phyloP scores from a whole-genome alignment of 306 rosid species.

The Gastrolobium villosum region DNA sequence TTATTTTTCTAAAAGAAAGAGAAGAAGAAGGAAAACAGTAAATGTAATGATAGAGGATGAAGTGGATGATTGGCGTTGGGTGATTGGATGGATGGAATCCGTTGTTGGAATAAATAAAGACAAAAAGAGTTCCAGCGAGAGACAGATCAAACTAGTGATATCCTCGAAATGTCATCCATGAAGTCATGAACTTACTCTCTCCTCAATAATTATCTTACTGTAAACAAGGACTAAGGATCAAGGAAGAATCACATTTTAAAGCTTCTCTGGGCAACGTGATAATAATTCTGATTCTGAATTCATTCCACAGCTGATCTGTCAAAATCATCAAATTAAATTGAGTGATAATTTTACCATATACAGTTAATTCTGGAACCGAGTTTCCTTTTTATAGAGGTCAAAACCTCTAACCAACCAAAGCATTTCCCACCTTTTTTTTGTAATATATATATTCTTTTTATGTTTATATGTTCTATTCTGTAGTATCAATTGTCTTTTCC shows the following conservation, averaged over 20 bases:
- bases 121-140: conserved; percentile 38
- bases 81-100: conserved; percentile 24
- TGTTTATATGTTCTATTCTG: neutral
- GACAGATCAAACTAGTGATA: conserved; percentile 24
- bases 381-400: neutral
- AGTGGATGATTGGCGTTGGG: neutral
- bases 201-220: neutral
- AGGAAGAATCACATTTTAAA: neutral
- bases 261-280: too few relatives aligned
- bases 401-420: conserved; percentile 10
- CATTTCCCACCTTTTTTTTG: conserved; percentile 23
- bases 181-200: neutral
- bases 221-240: neutral
- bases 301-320: neutral
- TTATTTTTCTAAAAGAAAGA: too few relatives aligned
- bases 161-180: neutral
- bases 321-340: neutral
- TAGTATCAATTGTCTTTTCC: neutral
- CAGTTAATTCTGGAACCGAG: neutral
- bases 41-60: conserved; percentile 24
- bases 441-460: neutral
- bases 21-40: neutral
- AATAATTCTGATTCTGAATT: too few relatives aligned
- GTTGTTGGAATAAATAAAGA: neutral
- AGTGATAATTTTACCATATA: neutral